Evolutionary conservation across 208 protist genomes (phyloP).

Genomic region (Wallacemonas sp.): DNA sequence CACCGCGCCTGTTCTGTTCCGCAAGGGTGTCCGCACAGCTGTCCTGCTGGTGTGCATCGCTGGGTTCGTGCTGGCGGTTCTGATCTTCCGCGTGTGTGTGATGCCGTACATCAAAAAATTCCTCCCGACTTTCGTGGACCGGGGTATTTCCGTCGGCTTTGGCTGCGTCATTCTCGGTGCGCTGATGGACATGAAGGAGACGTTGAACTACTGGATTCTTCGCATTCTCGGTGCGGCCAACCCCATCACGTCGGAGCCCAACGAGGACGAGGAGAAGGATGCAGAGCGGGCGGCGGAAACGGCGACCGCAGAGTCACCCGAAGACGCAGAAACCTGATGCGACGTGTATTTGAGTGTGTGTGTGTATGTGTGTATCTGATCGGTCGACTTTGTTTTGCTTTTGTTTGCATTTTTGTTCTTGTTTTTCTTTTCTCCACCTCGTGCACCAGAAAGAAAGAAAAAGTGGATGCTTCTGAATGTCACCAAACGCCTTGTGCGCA

Average conservation of each 20-base stretch:
- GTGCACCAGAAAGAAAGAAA: no score
- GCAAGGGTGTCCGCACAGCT: slow-evolving; percentile 60
- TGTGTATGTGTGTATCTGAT: not conserved
- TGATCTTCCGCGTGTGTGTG: slow-evolving; percentile 26
- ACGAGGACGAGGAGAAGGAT: slow-evolving; percentile 23
- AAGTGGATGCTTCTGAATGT: no score
- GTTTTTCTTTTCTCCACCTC: not conserved
- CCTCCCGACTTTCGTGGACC: slow-evolving; percentile 42
- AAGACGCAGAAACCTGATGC: not conserved
- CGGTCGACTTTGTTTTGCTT: not conserved
- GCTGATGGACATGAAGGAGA: slow-evolving; percentile 80
- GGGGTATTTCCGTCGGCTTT: slow-evolving; percentile 40
- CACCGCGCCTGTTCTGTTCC: slow-evolving; percentile 59
- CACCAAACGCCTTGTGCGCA: no score
- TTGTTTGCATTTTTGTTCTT: not conserved
- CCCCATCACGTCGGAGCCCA: slow-evolving; percentile 13
- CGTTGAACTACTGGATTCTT: slow-evolving; percentile 56
- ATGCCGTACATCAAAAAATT: slow-evolving; percentile 36
- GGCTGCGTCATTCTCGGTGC: slow-evolving; percentile 61
- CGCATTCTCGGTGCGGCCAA: slow-evolving; percentile 58
- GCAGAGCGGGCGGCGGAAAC: not conserved
- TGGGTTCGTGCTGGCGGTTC: slow-evolving; percentile 25
- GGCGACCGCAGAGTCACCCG: not conserved
- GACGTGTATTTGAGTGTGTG: not conserved
- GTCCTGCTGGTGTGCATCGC: slow-evolving; percentile 49